Base-by-base conservation (phyloP, 1,284 basidiomycete species). In the Paramarasmius palmivorus region DNA sequence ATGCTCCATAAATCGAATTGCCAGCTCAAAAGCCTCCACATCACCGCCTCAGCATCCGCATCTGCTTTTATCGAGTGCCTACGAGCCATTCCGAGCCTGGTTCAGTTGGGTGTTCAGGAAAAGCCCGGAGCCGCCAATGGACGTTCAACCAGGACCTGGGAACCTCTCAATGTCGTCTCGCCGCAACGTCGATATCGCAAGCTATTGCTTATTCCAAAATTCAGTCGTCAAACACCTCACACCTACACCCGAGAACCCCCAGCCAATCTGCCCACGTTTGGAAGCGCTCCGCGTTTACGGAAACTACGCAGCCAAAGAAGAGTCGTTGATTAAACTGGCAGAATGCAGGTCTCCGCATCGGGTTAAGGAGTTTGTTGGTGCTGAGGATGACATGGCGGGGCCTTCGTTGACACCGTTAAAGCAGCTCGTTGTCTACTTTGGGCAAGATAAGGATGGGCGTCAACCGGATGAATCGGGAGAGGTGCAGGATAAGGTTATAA, bases 251-350 rank as follows among this genome's bases (percentile, higher is more conserved):
- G 35, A 35, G 34, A 47, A 52, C 23, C 44, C 39, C n/a, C 17
- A 37, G 7, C 54, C 54, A 19, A 9, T 55, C n/a, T 55, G 54
- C 48, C 54, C 54, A 12, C 49, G 40, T 14, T 44, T 55, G 15
- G 22, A 52, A 32, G 47, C 45, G 8, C 25, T 55, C 20, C 23
- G 41, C 2, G 19, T 55, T 22, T 17, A 41, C 9, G 44, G 41
- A 14, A 47, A 39, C 45, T 47, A 36, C 22, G 19, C 46, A 23
- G 37, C 42, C 14, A 47, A 44, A 0, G 50, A 55, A 38, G 40
- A 51, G 17, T 37, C 38, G 7, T 44, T 55, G 10, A n/a, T 55
- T 9, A 9, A 42, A 14, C 51, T 55, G 14, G 44, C 44, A 12
- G 25, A 32, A 29, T 29, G 44, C 14, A 46, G 44, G 44, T 26